Conservation (phyloP, 2,329 filamentous ascomycete species). For the Colletotrichum sp. region DNA sequence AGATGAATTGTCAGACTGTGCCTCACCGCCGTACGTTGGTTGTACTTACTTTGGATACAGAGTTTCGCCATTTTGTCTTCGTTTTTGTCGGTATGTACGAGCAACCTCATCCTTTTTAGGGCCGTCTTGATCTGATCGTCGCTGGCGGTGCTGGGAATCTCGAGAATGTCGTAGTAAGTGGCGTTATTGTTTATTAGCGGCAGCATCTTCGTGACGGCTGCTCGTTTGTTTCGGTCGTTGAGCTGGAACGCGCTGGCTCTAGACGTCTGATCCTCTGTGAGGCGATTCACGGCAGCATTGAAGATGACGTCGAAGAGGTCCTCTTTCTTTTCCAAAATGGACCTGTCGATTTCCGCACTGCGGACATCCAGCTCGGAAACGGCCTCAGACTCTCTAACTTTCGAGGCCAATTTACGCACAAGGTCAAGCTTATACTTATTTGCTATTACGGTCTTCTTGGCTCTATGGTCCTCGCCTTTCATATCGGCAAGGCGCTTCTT, state of each 20-base stretch:
- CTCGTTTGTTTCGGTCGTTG: neutral
- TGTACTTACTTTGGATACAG: neutral
- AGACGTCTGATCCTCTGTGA: neutral
- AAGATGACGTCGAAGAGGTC: neutral
- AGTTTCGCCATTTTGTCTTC: neutral
- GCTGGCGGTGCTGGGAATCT: neutral
- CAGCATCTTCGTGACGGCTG: neutral
- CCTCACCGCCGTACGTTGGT: neutral
- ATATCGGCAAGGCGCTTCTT: neutral
- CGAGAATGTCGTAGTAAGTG: neutral
- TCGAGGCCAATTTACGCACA: neutral
- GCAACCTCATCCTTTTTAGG: neutral
- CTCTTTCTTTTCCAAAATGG: neutral
- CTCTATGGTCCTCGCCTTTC: neutral
- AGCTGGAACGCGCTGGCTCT: neutral
- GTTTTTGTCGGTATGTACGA: neutral
- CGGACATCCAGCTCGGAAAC: neutral
- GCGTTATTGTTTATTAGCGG: neutral
- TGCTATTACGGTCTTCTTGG: neutral
- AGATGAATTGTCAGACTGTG: neutral
- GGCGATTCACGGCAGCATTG: neutral
- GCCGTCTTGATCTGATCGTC: neutral
- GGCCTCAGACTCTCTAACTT: neutral
- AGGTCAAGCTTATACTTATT: neutral
- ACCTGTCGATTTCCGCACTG: neutral